Percentiles rank a stretch among this genome's conserved stretches.
phyloP scores from a whole-genome alignment of 1,139 yeast species.

The Suhomyces bokatorum region DNA sequence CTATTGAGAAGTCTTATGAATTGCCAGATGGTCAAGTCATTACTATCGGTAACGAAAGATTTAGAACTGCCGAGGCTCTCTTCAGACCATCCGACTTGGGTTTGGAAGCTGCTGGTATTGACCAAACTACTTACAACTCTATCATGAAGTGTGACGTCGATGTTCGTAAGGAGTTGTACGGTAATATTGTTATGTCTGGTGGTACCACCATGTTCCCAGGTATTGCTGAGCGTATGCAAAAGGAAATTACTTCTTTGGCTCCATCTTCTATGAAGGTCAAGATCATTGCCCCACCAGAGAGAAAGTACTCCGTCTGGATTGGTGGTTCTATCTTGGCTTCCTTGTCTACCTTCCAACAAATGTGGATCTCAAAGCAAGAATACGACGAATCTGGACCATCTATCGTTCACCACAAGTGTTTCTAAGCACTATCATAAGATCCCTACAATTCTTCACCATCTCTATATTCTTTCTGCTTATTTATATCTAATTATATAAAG shows the following conservation, averaged over 20 bases:
- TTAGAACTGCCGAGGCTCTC: constrained; percentile 99
- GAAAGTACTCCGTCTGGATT: constrained; percentile 99
- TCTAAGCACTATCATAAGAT: constrained; percentile 53
- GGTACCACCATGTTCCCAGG: constrained; percentile 99
- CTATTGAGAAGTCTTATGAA: constrained; percentile 98
- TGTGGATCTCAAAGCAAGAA: constrained; percentile 99
- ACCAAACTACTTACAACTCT: constrained; percentile 98
- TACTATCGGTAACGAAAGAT: constrained; percentile 99
- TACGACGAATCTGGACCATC: constrained; percentile 99
- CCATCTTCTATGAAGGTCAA: constrained; percentile 99
- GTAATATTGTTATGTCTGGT: constrained; percentile 99
- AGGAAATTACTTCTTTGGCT: constrained; percentile 98
- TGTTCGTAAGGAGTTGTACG: constrained; percentile 98
- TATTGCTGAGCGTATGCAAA: constrained; percentile 99
- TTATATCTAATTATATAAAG: constrained; percentile 12
- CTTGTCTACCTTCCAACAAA: constrained; percentile 98
- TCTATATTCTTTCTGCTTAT: constrained; percentile 10
- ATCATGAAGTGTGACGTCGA: constrained; percentile 99
- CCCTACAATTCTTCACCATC: constrained; percentile 11
- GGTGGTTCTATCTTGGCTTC: constrained; percentile 99
- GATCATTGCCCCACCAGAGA: constrained; percentile 99
- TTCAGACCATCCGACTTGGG: constrained; percentile 99
- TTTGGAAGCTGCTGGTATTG: constrained; percentile 98
- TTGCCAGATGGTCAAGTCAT: constrained; percentile 99
- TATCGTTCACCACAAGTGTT: constrained; percentile 99